Conservation (phyloP, 768 basidiomycete genomes). For the Boletus bicolor region DNA sequence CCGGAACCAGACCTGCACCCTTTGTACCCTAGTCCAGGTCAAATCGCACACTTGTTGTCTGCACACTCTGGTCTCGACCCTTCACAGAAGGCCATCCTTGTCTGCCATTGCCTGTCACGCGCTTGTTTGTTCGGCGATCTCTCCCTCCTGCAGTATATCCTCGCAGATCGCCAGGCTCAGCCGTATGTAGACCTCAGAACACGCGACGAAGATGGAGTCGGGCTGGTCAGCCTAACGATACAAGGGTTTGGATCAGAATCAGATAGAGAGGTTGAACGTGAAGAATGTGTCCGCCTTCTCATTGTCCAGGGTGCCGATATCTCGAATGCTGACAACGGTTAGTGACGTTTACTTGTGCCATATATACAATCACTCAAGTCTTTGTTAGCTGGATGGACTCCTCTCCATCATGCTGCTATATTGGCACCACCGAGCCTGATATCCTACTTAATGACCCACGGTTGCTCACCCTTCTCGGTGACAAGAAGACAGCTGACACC, state of each 20-base stretch:
- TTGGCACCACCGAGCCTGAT: constrained; percentile 87
- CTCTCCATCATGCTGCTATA: constrained; percentile 88
- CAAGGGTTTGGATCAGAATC: constrained; percentile 80
- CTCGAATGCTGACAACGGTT: constrained; percentile 58
- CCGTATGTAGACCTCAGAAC: constrained; percentile 61
- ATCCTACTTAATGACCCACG: constrained; percentile 89
- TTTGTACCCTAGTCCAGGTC: constrained; percentile 63
- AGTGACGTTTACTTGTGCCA: constrained; percentile 17
- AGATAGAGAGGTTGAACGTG: constrained; percentile 83
- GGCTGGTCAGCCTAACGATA: constrained; percentile 72
- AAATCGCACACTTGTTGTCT: constrained; percentile 62
- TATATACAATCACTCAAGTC: constrained; percentile 1
- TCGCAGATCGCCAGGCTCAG: constrained; percentile 66
- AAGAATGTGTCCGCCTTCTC: constrained; percentile 82
- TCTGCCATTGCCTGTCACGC: constrained; percentile 70
- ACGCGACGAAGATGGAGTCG: constrained; percentile 84
- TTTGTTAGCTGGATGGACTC: constrained; percentile 84
- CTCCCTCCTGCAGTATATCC: constrained; percentile 64
- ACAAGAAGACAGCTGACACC: constrained; percentile 82
- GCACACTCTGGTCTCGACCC: constrained; percentile 65
- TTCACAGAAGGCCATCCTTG: constrained; percentile 64
- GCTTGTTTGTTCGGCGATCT: constrained; percentile 80
- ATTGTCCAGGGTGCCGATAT: constrained; percentile 76
- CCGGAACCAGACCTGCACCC: constrained; percentile 82
- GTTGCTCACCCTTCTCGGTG: constrained; percentile 75